Base-by-base conservation (phyloP, 192 early-diverging fungal species). In the Diversispora eburnea region DNA sequence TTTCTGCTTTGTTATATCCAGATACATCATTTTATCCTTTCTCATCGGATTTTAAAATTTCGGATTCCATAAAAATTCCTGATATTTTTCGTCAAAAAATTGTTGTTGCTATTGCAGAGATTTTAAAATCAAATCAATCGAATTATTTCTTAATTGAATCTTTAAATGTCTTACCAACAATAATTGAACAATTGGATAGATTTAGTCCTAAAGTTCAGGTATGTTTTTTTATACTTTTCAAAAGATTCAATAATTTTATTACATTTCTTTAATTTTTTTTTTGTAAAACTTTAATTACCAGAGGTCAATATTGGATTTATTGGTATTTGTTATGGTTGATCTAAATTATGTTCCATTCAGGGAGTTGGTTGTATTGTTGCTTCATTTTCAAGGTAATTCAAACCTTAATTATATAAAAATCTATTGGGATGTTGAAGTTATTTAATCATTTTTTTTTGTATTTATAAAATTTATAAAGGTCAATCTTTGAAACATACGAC, bases 281-380 rank as follows among this genome's bases (percentile, higher is more conserved):
- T 8, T 43, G 65, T 65, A 63, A 58, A 56, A 56, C 19, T 58
- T 51, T 9, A 58, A 70, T 74, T 65, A 12, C 47, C 77, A 88
- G 84, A 72, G 73, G 9, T 77, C 78, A 9, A 81, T 84, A 25
- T 75, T 90, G 75, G 79, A 84, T 52, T 72, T 89, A 6, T 76
- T 90, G 15, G 70, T 75, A 8, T 88, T 81, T 75, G 81, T 86
- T 39, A 82, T 89, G 76, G 75, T 77, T 48, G 81, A 84, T 77
- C 67, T 90, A 10, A 84, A 87, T 64, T 90, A 89, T 72, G 87
- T 88, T 1, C 87, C 89, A 3, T 87, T 90, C 68, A 81, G 85
- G 43, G 84, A 86, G 45, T 72, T 86, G 25, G 84, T 83, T 13
- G 82, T 89, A 12, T 63, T 84, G 17, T 83, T 78, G 1, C 75